These are phyloP conservation scores for Talaromyces thailandensis DNA, from an alignment of 495 filamentous ascomycete species.

Conservation along the genomic window DNA sequence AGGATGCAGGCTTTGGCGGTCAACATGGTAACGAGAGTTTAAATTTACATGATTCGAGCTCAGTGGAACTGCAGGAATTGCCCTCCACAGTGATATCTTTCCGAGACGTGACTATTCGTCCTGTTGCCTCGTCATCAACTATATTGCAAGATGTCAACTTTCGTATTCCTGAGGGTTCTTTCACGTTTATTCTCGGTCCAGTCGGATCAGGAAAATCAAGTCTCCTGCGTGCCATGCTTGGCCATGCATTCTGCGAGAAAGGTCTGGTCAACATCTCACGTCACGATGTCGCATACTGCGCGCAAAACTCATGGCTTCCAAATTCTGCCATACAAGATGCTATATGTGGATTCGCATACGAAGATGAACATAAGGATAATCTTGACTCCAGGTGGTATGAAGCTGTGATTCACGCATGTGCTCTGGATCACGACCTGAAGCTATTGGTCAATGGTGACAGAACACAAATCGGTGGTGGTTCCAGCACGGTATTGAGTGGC, in stretches of 20 bases:
- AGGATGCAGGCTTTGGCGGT: neutral
- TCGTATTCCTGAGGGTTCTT: neutral
- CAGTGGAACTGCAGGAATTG: neutral
- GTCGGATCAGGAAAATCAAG: neutral
- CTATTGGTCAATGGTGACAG: slow-evolving; percentile 45
- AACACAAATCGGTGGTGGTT: slow-evolving; percentile 48
- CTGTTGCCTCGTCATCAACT: neutral
- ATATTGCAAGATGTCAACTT: neutral
- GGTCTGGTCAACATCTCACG: slow-evolving; percentile 30
- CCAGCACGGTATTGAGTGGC: slow-evolving; percentile 54
- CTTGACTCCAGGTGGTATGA: slow-evolving; percentile 49
- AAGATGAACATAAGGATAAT: neutral
- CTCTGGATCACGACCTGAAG: slow-evolving; percentile 45
- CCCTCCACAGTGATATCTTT: neutral
- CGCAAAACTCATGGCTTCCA: slow-evolving; percentile 43
- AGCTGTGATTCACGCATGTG: slow-evolving; percentile 52
- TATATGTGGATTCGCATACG: slow-evolving; percentile 40
- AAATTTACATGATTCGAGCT: neutral
- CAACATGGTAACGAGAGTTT: neutral
- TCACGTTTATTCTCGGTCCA: neutral
- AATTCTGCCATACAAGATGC: slow-evolving; percentile 50
- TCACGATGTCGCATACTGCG: slow-evolving; percentile 39
- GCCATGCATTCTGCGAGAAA: slow-evolving; percentile 22
- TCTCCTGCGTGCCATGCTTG: slow-evolving; percentile 9
- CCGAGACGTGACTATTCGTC: neutral